Evolutionary conservation across 768 basidiomycete species (phyloP).

Genomic region (Russula abietina): DNA sequence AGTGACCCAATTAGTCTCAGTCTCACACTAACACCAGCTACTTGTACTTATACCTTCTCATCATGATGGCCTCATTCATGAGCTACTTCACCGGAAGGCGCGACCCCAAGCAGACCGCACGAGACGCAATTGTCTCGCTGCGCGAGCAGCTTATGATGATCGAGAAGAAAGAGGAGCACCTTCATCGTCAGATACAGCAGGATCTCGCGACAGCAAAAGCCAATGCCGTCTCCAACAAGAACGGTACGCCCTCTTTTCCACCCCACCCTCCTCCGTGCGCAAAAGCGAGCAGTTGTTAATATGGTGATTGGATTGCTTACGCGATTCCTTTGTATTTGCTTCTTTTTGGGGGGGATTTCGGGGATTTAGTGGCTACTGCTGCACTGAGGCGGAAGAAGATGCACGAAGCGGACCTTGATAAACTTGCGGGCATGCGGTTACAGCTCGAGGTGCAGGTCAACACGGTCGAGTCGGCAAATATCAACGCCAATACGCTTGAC

Average conservation of each 20-base stretch:
- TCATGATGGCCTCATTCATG: conserved; percentile 44
- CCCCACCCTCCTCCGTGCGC: too few species aligned
- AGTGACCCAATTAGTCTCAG: neutral
- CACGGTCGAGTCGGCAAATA: conserved; percentile 93
- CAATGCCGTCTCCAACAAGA: conserved; percentile 91
- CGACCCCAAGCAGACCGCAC: conserved; percentile 77
- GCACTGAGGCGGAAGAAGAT: conserved; percentile 93
- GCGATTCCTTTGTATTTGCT: neutral
- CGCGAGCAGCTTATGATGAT: conserved; percentile 94
- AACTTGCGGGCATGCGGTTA: conserved; percentile 75
- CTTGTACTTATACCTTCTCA: neutral
- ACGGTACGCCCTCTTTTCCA: conserved; percentile 48
- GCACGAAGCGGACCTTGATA: conserved; percentile 79
- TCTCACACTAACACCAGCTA: neutral
- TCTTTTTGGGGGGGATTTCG: neutral
- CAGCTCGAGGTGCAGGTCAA: conserved; percentile 96
- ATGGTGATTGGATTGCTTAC: neutral
- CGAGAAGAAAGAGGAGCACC: conserved; percentile 98
- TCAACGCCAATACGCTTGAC: conserved; percentile 95
- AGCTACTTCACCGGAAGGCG: conserved; percentile 82
- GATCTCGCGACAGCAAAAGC: conserved; percentile 86
- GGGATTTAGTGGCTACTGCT: conserved; percentile 67
- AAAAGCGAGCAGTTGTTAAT: neutral
- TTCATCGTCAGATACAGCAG: conserved; percentile 95
- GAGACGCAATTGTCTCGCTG: conserved; percentile 89